Evolutionary conservation across 495 filamentous ascomycete species (phyloP), one percentile per base, ranked within the genome.

Genomic region (Venustampulla echinocandica): DNA sequence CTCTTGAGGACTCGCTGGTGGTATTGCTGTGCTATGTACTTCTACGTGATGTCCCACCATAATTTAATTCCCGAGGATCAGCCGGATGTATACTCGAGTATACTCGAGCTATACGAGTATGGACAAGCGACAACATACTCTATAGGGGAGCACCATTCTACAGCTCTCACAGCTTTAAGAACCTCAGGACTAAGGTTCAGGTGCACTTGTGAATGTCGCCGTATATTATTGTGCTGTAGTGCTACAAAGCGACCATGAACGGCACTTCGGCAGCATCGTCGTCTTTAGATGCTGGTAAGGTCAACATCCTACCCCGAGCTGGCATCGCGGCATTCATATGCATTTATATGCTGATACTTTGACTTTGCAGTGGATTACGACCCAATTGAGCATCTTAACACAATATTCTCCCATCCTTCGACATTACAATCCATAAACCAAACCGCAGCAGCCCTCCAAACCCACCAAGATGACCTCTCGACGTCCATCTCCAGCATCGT

Each of bases 371-470:
- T 82, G 53, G 83, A 95, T 59, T 98, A 95, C 68, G 84, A 97
- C 61, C 90, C 93, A 39, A 81, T 95, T 55, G 77, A 86, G 40
- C 90, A 98, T 64, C 78, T 97, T 42, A 97, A 98, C 69, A 69
- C 82, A 50, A 81, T 97, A 56, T 98, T 98, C 70, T 84, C 90
- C 33, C 87, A 94, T 63, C 85, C 88, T 6, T 87, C 85, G 22
- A 86, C 89, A 55, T 80, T 97, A 39, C 80, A 82, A 46, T 84
- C 85, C 49, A 82, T 94, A 46, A 69, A 71, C 35, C 71, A 75
- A 32, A 83, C 87, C 43, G 84, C 84, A 22, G 66, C 76, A 33
- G 78, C 79, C 39, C 79, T 98, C 45, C 75, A 76, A 60, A 68
- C 67, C 57, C 83, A 87, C 67, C 84, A 94, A 69, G 69, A 93